Base-by-base conservation (phyloP, 1,139 yeast species). In the Geotrichum armillariae region DNA sequence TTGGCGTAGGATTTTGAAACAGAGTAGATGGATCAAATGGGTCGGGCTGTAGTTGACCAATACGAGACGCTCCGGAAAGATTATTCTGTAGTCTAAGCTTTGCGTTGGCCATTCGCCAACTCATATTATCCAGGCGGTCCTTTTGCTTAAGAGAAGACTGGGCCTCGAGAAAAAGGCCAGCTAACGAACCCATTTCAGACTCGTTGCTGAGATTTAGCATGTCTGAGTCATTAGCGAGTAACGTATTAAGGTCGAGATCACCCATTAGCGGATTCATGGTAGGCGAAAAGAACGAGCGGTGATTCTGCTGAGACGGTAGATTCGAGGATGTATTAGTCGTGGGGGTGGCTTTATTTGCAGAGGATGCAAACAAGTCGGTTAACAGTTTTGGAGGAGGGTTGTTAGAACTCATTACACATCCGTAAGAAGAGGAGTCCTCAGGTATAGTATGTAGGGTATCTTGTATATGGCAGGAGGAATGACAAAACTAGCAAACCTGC, bases 81-180 rank as follows among this genome's bases (percentile, higher is more conserved):
- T 22, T 47, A 50, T 11, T 53, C 47, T 12, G 53, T 1, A 21
- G 14, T 9, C 25, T 40, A 12, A 3, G 34, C 23, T 32, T 25
- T 2, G 44, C 41, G 12, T 16, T 50, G 34, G 53, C 55, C 56
- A 57, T 54, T 40, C 63, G 54, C 50, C 58, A 54, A 25, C 53
- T 46, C 32, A 60, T 50, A 50, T 60, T 61, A 49, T 56, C 58
- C 27, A 56, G 41, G 6, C 65, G 56, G 25, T 58, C 58, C 22
- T 56, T 54, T 17, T 50, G 43, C 21, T 53, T 54, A 32, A 59
- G 53, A 25, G 51, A 52, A 41, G 47, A 41, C 48, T 61, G 66
- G 17, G 65, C 66, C 45, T 61, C 62, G 5, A 58, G 50, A 46
- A 62, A 53, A 46, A 62, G 58, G 21, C 39, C 39, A 7, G 41